A percentile compares a stretch with the other conserved stretches of the same genome.
Conservation (phyloP, 106 monocot genomes). For the Platanthera guangdongensis region DNA sequence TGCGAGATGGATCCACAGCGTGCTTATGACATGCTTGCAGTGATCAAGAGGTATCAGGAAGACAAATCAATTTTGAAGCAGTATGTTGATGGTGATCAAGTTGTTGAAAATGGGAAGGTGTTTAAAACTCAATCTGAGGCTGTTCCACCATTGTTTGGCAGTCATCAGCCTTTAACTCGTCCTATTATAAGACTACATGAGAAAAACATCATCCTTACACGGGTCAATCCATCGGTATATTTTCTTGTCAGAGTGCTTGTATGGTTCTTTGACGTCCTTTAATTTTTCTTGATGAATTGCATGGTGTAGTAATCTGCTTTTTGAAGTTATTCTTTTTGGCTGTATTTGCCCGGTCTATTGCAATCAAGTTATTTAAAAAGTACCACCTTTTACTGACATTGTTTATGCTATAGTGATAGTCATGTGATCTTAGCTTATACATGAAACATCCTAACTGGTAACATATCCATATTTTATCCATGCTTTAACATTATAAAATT, state of each 20-base stretch:
- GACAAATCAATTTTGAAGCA: constrained; percentile 92
- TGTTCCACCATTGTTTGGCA: constrained; percentile 71
- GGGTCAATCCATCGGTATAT: constrained; percentile 89
- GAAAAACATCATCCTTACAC: constrained; percentile 83
- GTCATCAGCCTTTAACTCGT: constrained; percentile 64
- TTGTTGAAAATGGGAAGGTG: constrained; percentile 77
- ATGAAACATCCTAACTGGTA: not conserved
- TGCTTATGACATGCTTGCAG: constrained; percentile 58
- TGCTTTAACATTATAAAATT: not conserved
- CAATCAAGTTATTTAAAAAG: not conserved
- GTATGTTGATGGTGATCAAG: constrained; percentile 83
- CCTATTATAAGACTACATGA: constrained; percentile 90
- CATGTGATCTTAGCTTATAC: not conserved
- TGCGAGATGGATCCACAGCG: constrained; percentile 74
- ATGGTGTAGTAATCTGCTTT: not conserved
- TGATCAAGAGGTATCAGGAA: constrained; percentile 96
- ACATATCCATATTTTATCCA: not conserved
- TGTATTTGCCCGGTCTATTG: not conserved
- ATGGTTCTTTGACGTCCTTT: not conserved
- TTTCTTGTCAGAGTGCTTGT: not conserved
- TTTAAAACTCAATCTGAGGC: constrained; percentile 73
- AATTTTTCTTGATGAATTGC: not conserved
- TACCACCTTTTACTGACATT: not conserved
- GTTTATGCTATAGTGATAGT: not conserved
- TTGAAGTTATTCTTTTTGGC: not conserved